Evolutionary conservation across 208 protist species (phyloP).

Genomic region (Porcisia hertigi): DNA sequence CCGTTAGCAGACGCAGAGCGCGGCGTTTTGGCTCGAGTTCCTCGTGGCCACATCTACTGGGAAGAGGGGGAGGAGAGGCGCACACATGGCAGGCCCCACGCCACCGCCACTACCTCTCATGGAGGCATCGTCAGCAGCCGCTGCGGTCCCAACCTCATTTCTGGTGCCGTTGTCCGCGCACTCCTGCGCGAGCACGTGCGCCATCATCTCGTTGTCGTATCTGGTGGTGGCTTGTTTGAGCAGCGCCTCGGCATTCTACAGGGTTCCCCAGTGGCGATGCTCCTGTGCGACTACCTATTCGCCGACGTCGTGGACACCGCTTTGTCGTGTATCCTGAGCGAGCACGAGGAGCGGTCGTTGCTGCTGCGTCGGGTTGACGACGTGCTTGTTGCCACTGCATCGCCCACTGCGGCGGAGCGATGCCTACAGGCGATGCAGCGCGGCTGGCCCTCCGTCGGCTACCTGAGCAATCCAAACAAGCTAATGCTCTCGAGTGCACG

Average conservation of each 20-base stretch:
- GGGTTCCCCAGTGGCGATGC: constrained; percentile 76
- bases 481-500: not conserved
- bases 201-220: constrained; percentile 46
- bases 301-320: constrained; percentile 27
- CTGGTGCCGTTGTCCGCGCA: constrained; percentile 38
- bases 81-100: not conserved
- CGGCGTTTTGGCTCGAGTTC: constrained; percentile 36
- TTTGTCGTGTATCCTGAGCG: constrained; percentile 26
- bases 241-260: constrained; percentile 67
- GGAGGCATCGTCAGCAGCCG: not conserved
- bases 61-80: constrained; percentile 20
- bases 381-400: constrained; percentile 64
- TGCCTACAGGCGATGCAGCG: constrained; percentile 43
- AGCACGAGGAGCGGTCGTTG: constrained; percentile 49
- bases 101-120: not conserved
- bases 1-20: constrained; percentile 16
- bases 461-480: constrained; percentile 29
- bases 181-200: constrained; percentile 48
- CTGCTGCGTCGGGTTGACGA: constrained; percentile 80
- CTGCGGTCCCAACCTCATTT: constrained; percentile 10
- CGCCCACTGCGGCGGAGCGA: constrained; percentile 42
- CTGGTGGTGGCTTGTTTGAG: constrained; percentile 32
- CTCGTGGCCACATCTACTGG: constrained; percentile 46
- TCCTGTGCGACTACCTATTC: constrained; percentile 73
- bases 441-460: constrained; percentile 68